Percentiles rank a stretch among this genome's conserved stretches.
These are phyloP conservation scores for Benincasa hispida DNA, from an alignment of 306 rosid genomes.

Conservation along the genomic window DNA sequence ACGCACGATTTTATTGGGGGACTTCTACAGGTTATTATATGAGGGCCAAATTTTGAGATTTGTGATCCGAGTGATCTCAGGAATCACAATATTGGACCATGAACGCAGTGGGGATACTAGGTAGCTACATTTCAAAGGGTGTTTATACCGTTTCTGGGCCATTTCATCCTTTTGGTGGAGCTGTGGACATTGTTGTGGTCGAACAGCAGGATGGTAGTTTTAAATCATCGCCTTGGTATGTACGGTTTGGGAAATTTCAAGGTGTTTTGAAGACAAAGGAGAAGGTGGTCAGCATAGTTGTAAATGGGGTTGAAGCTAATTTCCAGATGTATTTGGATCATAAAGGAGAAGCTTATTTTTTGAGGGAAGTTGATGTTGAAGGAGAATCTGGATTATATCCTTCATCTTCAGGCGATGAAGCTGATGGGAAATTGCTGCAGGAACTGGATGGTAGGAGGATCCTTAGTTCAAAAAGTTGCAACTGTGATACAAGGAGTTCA, in stretches of 20 bases:
- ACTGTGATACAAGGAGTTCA: constrained; percentile 15
- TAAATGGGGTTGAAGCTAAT: constrained; percentile 53
- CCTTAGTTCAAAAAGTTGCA: constrained; percentile 25
- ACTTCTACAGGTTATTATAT: background rate
- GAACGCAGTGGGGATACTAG: constrained; percentile 78
- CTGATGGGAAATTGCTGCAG: constrained; percentile 16
- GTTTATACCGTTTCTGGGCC: constrained; percentile 70
- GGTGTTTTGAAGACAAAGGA: constrained; percentile 79
- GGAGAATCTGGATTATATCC: constrained; percentile 26
- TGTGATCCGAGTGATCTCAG: constrained; percentile 12
- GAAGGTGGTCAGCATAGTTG: constrained; percentile 46
- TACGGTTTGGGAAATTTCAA: constrained; percentile 83
- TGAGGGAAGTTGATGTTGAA: constrained; percentile 42
- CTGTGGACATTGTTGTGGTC: constrained; percentile 85
- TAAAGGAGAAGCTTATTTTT: constrained; percentile 80
- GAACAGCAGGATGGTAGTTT: constrained; percentile 69
- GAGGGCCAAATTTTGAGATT: background rate
- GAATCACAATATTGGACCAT: constrained; percentile 26
- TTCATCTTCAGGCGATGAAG: constrained; percentile 32
- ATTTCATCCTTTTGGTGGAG: constrained; percentile 92
- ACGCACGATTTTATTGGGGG: background rate
- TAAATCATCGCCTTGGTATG: constrained; percentile 91
- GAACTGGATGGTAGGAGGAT: constrained; percentile 14
- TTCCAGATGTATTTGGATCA: constrained; percentile 67
- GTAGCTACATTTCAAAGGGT: constrained; percentile 56